Evolutionary conservation across 371 early-diverging fungal species (phyloP), one percentile per base, ranked within the genome.

Genomic region (Coemansia linderi): DNA sequence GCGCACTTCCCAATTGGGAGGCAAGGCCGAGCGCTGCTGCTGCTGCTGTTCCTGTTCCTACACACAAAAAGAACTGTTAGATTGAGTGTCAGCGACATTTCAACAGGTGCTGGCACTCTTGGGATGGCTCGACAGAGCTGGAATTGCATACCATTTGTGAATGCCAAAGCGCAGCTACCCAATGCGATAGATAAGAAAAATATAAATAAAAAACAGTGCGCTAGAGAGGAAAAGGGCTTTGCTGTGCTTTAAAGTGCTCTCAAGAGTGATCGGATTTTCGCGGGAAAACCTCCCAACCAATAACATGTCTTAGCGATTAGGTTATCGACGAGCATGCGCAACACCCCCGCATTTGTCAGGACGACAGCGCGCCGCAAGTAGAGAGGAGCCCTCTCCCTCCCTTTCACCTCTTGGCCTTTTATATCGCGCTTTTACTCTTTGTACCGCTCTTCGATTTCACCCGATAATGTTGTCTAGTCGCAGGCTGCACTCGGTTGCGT

Each of bases 1-100:
- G 61, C 92, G 90, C 4, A 88, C 80, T 61, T 89, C 89, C 92
- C 92, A 92, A 69, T 88, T 82, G 38, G 89, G 84, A 61, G 90
- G 90, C 29, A 90, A 77, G 15, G 81, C 81, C 19, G 80, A 64
- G 41, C 64, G 72, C 41, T 56, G 48, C 27, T 27, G 38, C n/a
- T 48, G 33, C 24, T 54, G 48, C 27, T 27, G 38, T 13, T 48
- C 24, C n/a, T 54, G 50, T 4, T 58, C 60, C 68, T 73, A 67
- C 17, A 41, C 6, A 9, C 17, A 24, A 1, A 36, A 17, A 52
- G 31, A 37, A 22, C 6, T 36, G 43, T 41, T 41, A 41, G 43
- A 41, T 41, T 41, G 15, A 15, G 17, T 41, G 43, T 41, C 17
- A 17, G 43, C 6, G 43, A 17, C 15, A n/a, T 13, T 41, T 17